Conservation (phyloP, 306 rosid species). For the Vigna trinervia region DNA sequence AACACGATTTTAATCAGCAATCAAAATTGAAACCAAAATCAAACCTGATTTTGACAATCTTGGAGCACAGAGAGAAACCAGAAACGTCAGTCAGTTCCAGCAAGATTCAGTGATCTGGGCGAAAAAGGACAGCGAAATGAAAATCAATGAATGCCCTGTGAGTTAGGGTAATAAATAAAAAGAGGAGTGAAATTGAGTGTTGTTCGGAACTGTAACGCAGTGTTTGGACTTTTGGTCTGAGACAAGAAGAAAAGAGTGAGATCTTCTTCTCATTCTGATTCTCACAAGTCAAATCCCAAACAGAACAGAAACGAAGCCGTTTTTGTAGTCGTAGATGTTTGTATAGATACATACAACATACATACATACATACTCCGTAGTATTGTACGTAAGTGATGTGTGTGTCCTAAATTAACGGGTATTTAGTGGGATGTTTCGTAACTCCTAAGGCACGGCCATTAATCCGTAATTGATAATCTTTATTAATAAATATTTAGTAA, state of each 20-base stretch:
- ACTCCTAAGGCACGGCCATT: constrained; percentile 38
- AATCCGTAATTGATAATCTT: constrained; percentile 35
- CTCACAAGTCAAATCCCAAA: constrained; percentile 56
- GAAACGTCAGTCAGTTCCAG: neutral
- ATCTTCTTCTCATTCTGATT: constrained; percentile 54
- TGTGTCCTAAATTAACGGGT: constrained; percentile 5
- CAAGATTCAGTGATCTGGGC: constrained; percentile 37
- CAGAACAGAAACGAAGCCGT: neutral
- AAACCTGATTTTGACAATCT: neutral
- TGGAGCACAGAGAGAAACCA: neutral
- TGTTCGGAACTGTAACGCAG: constrained; percentile 33
- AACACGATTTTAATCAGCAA: neutral
- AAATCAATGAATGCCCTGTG: neutral
- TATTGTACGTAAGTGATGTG: too few species aligned
- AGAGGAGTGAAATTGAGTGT: neutral
- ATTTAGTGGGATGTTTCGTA: constrained; percentile 27
- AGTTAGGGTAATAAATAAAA: neutral
- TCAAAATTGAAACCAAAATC: neutral
- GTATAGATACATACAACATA: too few species aligned
- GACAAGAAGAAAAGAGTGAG: constrained; percentile 60
- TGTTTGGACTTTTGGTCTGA: constrained; percentile 48
- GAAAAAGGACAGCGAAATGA: constrained; percentile 21
- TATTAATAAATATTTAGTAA: neutral
- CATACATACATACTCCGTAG: too few species aligned
- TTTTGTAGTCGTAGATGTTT: neutral